phyloP scores from a whole-genome alignment of 2,329 filamentous ascomycete species.

The Cytospora paraplurivora region DNA sequence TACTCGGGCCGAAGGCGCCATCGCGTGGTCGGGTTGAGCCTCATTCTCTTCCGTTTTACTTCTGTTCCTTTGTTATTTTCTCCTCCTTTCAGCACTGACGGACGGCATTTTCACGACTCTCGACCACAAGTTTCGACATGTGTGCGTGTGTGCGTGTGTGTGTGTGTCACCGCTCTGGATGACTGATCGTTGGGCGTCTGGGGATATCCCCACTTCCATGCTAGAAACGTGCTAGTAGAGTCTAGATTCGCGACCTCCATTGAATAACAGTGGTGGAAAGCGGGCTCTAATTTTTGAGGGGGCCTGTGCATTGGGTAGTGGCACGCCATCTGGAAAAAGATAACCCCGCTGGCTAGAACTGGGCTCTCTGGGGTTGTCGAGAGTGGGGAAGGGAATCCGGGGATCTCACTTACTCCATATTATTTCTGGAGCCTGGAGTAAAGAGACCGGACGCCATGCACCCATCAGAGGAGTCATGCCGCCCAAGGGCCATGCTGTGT shows the following conservation, averaged over 20 bases:
- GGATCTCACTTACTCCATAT: no score
- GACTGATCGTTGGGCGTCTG: slow-evolving; percentile 8
- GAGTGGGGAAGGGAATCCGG: neutral
- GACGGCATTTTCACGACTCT: neutral
- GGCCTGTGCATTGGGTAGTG: neutral
- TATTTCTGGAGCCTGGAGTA: neutral
- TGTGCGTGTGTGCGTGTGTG: neutral
- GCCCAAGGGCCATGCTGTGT: no score
- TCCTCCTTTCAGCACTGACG: neutral
- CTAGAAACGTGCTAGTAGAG: slow-evolving; percentile 18
- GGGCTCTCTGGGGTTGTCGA: no score
- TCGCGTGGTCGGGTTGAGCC: slow-evolving; percentile 20
- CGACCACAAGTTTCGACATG: neutral
- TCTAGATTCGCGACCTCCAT: no score
- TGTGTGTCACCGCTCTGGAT: neutral
- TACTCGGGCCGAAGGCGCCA: neutral
- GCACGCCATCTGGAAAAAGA: slow-evolving; percentile 15
- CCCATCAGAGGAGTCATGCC: neutral
- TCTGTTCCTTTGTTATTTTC: neutral
- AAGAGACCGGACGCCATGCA: neutral
- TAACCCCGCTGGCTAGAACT: slow-evolving; percentile 1
- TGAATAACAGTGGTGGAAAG: no score
- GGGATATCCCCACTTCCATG: slow-evolving; percentile 24
- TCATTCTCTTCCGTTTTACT: neutral
- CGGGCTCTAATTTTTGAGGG: no score